These are phyloP conservation scores for Pichia cephalocereana DNA, from an alignment of 805 yeast genomes.

Conservation along the genomic window DNA sequence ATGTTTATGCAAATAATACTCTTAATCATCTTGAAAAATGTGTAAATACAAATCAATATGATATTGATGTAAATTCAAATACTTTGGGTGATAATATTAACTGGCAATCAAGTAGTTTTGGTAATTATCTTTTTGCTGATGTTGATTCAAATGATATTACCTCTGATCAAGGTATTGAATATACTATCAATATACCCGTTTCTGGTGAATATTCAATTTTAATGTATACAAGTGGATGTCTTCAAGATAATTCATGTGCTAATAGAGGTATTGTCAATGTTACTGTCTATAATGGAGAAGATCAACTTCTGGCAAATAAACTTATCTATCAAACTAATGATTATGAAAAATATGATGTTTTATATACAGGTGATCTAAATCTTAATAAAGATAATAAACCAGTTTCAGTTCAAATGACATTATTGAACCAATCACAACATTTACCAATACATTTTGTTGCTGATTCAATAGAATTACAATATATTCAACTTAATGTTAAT, in stretches of 20 bases:
- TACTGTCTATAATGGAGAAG: constrained; percentile 45
- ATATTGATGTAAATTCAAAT: constrained; percentile 5
- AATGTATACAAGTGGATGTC: constrained; percentile 84
- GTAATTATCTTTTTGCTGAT: constrained; percentile 19
- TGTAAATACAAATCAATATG: constrained; percentile 1
- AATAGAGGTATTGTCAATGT: constrained; percentile 73
- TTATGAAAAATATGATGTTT: constrained; percentile 67
- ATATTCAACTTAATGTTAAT: constrained; percentile 16
- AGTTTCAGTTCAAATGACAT: constrained; percentile 33
- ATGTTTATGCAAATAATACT: constrained; percentile 66
- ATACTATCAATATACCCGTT: constrained; percentile 59
- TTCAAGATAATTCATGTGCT: constrained; percentile 53
- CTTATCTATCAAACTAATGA: constrained; percentile 73
- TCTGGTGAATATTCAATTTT: constrained; percentile 69
- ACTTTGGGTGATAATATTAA: constrained; percentile 10
- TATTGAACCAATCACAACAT: constrained; percentile 24
- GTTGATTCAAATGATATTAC: constrained; percentile 22
- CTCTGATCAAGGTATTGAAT: constrained; percentile 33
- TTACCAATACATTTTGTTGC: constrained; percentile 55
- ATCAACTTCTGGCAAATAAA: constrained; percentile 31
- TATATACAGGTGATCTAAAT: constrained; percentile 62
- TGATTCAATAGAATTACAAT: constrained; percentile 43
- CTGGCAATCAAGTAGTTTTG: constrained; percentile 18
- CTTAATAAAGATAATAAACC: constrained; percentile 28
- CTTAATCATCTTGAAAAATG: constrained; percentile 33